Evolutionary conservation across 2,329 filamentous ascomycete species (phyloP).

Genomic region (Colletotrichum eleusines): DNA sequence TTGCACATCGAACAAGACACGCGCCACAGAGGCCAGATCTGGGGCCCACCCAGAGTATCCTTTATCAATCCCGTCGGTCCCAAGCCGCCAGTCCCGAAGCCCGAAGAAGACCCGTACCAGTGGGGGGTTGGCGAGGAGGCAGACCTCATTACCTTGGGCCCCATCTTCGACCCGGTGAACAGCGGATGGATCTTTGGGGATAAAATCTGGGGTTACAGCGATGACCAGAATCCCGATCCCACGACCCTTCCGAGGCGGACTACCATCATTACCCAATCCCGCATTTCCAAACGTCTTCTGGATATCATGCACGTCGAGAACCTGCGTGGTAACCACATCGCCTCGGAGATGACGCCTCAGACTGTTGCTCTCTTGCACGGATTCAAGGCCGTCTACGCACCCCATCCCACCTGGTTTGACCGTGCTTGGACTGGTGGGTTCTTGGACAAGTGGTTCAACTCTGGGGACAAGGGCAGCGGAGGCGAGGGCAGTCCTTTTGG

Average conservation of each 20-base stretch:
- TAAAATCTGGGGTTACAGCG: constrained; percentile 75
- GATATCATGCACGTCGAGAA: constrained; percentile 85
- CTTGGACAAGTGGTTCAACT: constrained; percentile 70
- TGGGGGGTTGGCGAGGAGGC: constrained; percentile 84
- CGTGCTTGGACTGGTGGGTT: constrained; percentile 73
- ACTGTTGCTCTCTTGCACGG: constrained; percentile 82
- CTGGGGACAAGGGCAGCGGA: constrained; percentile 67
- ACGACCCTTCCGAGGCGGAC: constrained; percentile 75
- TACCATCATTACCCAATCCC: constrained; percentile 81
- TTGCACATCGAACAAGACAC: constrained; percentile 67
- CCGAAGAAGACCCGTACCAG: constrained; percentile 73
- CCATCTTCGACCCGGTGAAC: constrained; percentile 79
- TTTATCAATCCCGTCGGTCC: constrained; percentile 73
- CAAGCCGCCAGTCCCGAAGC: constrained; percentile 68
- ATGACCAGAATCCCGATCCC: constrained; percentile 60
- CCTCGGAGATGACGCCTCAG: constrained; percentile 83
- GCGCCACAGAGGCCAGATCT: constrained; percentile 66
- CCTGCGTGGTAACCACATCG: constrained; percentile 78
- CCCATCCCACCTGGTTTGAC: constrained; percentile 85
- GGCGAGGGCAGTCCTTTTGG: constrained; percentile 69
- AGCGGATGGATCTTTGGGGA: constrained; percentile 80
- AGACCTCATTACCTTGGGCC: constrained; percentile 79
- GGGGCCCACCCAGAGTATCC: constrained; percentile 73
- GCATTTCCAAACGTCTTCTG: constrained; percentile 77
- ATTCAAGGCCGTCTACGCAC: constrained; percentile 81